phyloP scores from a whole-genome alignment of 495 filamentous ascomycete species.

The Sporormia fimetaria region DNA sequence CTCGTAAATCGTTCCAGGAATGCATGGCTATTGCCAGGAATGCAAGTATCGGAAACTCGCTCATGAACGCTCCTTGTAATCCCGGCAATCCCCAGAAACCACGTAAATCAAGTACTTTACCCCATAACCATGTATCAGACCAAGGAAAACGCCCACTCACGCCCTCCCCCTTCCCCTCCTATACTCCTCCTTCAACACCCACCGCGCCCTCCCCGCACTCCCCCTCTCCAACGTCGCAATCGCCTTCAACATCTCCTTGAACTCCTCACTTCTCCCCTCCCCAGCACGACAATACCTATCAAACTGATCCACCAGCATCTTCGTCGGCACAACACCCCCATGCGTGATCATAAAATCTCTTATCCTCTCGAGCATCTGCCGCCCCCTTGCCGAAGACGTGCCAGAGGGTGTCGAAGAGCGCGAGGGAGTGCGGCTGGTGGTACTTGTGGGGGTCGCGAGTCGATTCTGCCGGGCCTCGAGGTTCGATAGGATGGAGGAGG shows the following conservation, averaged over 20 bases:
- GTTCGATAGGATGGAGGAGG: slow-evolving; percentile 27
- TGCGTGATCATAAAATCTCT: slow-evolving; percentile 60
- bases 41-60: too few species aligned
- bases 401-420: slow-evolving; percentile 5
- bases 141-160: not conserved
- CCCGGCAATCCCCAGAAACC: not conserved
- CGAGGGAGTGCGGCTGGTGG: not conserved
- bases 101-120: not conserved
- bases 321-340: slow-evolving; percentile 58
- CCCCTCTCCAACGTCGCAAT: slow-evolving; percentile 48
- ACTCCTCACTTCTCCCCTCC: slow-evolving; percentile 45
- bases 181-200: slow-evolving; percentile 51
- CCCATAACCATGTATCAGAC: not conserved
- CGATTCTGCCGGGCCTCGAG: slow-evolving; percentile 23
- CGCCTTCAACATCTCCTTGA: slow-evolving; percentile 49
- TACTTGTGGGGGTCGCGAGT: too few species aligned
- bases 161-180: slow-evolving; percentile 3
- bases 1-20: too few species aligned
- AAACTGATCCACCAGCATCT: slow-evolving; percentile 73
- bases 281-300: slow-evolving; percentile 46
- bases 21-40: too few species aligned
- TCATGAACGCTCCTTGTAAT: too few species aligned
- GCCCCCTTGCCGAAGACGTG: slow-evolving; percentile 15
- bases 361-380: slow-evolving; percentile 52
- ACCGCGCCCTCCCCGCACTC: slow-evolving; percentile 43